Base-by-base conservation (phyloP, 495 filamentous ascomycete genomes). In the Evansstolkia leycettana region DNA sequence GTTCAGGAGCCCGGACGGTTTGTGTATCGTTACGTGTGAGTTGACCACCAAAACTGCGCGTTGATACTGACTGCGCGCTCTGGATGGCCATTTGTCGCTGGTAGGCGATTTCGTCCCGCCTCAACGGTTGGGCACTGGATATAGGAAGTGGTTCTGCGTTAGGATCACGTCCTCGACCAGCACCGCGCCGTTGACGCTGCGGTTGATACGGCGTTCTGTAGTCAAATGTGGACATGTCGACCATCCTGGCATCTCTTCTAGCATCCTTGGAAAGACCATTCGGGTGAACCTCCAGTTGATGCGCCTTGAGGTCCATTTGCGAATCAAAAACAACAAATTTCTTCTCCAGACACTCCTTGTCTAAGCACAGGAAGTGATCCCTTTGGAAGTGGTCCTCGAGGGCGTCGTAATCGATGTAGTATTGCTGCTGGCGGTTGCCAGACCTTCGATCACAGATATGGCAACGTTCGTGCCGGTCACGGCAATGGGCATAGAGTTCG, bases 301-400 rank as follows among this genome's bases (percentile, higher is more conserved):
- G 85, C 9, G 73, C 85, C 50, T 94, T 93, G 18, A 99, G 55
- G 54, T 96, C 90, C 64, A 99, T 78, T 47, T 93, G 81, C 0
- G 85, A 84, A 31, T 81, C 84, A 41, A 99, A 99, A 1, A 95
- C 92, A n/a, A 94, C 76, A 47, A 95, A 94, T 55, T 95, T 96
- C 70, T 94, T 94, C 40, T 96, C 90, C 51, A 86, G 47, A 40
- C 90, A 99, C 38, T 94, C 88, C 39, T 65, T 63, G 39, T 99
- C 89, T 1, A 69, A 49, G 45, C 90, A 99, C 1, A 84, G 58
- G 48, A 82, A 94, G 55, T 99, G 90, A 19, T 88, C 85, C 34
- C 76, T 78, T 39, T 73, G 70, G 52, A 94, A 95, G 56, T 99
- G 90, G 8, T 71, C 55, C 45, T 89, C 84, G 0, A 99, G 62